phyloP scores from a whole-genome alignment of 1,284 basidiomycete species.

The Cryptococcus sp. region DNA sequence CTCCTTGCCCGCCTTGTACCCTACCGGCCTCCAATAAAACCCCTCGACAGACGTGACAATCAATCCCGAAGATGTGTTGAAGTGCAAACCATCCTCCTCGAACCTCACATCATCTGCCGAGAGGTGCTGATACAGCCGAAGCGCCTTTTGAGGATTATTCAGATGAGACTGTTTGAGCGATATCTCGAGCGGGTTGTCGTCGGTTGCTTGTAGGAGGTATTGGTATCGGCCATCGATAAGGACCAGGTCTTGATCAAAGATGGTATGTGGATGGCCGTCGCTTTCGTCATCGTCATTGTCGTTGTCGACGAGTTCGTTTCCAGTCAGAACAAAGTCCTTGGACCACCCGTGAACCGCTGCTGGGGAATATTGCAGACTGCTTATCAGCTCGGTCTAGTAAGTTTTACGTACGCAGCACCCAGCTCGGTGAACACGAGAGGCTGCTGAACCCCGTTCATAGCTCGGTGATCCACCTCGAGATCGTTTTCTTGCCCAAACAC shows the following conservation, averaged over 20 bases:
- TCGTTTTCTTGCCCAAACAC: not conserved
- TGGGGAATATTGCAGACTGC: not conserved
- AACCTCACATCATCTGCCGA: not conserved
- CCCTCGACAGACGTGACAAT: constrained; percentile 3
- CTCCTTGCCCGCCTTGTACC: not conserved
- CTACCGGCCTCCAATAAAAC: constrained; percentile 1
- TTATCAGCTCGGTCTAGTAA: not conserved
- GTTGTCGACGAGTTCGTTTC: too few relatives aligned
- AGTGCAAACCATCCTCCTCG: not conserved
- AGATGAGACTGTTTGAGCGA: not conserved
- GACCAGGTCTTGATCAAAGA: constrained; percentile 1
- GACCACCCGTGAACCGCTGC: not conserved
- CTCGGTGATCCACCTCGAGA: not conserved
- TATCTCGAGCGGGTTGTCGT: not conserved
- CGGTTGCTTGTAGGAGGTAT: not conserved
- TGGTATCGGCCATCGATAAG: not conserved
- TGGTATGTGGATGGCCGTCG: too few relatives aligned
- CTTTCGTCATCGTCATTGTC: too few relatives aligned
- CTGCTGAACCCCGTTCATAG: not conserved
- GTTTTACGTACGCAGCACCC: not conserved
- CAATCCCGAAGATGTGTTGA: constrained; percentile 1
- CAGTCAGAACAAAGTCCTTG: too few relatives aligned
- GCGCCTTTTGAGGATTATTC: not conserved
- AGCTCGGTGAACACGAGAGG: not conserved
- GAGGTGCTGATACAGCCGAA: not conserved